These are phyloP conservation scores for Naganishia friedmannii DNA, from an alignment of 768 basidiomycete genomes.

Conservation along the genomic window DNA sequence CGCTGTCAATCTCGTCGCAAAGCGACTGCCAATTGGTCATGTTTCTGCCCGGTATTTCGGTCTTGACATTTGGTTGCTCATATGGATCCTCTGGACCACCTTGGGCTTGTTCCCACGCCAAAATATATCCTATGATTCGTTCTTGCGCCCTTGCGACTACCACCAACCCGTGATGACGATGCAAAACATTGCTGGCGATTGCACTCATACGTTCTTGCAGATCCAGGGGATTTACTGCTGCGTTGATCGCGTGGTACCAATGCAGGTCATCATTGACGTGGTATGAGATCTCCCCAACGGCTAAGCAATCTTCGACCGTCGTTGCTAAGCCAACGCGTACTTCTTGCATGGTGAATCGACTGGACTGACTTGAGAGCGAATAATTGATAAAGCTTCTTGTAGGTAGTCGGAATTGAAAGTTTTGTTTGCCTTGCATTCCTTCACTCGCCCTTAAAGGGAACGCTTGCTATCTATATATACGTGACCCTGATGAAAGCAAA, in stretches of 20 bases:
- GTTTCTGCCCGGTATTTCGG: neutral
- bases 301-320: neutral
- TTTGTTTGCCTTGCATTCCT: no score
- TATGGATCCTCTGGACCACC: neutral
- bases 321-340: neutral
- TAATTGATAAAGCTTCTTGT: no score
- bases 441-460: no score
- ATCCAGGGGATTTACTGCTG: neutral
- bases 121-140: neutral
- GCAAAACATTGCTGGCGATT: neutral
- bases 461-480: no score
- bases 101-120: neutral
- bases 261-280: neutral
- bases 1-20: neutral
- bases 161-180: neutral
- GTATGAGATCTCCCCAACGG: neutral
- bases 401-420: no score
- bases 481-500: no score
- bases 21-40: neutral
- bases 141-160: neutral
- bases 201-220: neutral
- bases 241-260: neutral
- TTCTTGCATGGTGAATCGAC: neutral
- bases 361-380: no score
- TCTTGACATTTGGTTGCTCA: slow-evolving; percentile 1